A percentile compares a stretch with the other conserved stretches of the same genome.
phyloP scores from a whole-genome alignment of 108 stramenopile genomes.

The Nitzschia palea region DNA sequence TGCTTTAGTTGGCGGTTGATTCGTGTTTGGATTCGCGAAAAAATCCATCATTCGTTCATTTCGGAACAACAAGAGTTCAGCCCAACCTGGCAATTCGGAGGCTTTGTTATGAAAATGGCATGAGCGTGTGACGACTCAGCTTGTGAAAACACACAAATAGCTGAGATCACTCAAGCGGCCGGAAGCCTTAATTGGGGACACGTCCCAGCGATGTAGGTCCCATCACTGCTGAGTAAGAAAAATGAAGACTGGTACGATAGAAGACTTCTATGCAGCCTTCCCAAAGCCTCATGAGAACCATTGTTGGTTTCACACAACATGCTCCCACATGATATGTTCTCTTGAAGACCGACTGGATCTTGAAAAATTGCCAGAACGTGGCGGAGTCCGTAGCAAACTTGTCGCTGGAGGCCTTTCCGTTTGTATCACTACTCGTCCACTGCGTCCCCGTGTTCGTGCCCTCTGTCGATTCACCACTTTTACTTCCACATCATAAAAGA shows the following conservation, averaged over 20 bases:
- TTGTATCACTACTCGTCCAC: slow-evolving; percentile 21
- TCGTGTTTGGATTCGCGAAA: too few species aligned
- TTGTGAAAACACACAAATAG: too few species aligned
- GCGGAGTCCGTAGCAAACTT: slow-evolving; percentile 17
- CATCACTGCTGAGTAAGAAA: neutral
- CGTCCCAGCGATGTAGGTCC: too few species aligned
- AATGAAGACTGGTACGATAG: neutral
- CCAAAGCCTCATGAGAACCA: neutral
- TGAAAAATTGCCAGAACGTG: slow-evolving; percentile 12
- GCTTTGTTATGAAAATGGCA: too few species aligned
- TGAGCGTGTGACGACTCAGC: too few species aligned
- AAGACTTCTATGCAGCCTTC: neutral
- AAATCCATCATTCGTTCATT: too few species aligned
- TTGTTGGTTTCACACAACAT: slow-evolving; percentile 1
- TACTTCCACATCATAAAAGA: slow-evolving; percentile 42
- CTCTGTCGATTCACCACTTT: slow-evolving; percentile 26
- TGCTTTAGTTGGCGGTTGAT: too few species aligned
- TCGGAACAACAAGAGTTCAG: too few species aligned
- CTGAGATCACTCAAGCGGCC: too few species aligned
- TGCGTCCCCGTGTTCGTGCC: slow-evolving; percentile 1
- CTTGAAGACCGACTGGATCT: neutral
- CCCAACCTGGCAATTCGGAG: too few species aligned
- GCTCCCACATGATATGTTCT: slow-evolving; percentile 2
- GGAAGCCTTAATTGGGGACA: too few species aligned
- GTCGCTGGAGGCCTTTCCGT: neutral